Evolutionary conservation across 2,329 filamentous ascomycete species (phyloP), one percentile per base, ranked within the genome.

Genomic region (Clarireedia monteithiana): DNA sequence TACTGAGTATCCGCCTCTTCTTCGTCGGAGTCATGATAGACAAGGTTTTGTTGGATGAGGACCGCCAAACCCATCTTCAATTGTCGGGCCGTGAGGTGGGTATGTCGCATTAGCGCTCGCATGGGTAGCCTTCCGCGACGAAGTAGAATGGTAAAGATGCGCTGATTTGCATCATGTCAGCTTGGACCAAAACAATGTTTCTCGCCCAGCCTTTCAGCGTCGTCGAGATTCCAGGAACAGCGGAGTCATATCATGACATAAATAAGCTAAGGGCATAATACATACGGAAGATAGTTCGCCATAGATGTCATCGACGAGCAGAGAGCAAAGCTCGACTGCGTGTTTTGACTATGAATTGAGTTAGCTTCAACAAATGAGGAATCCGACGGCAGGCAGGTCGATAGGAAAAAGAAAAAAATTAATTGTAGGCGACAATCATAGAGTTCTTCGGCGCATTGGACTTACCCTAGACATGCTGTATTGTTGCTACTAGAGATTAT

Each of bases 201-300:
- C 24, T 24, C 55, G 55, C 60, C 46, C 56, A 50, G 46, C 38
- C 34, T 45, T 46, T 51, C 58, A 53, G 50, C 45, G 39, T 51
- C 39, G 54, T 50, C 55, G 56, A 53, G 53, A 48, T 6, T 34
- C 9, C 34, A 54, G 44, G 42, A 49, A 45, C 46, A 20, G 47
- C 14, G 14, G 9, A 48, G 36, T 42, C 36, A 46, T 42, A 23
- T 56, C 27, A 27, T 30, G 10, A 6, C 20, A 27, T 2, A 5
- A 12, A 48, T 34, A 26, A 36, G 34, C 27, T 30, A 14, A 44
- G 14, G 48, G 34, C 40, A 50, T 56, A 47, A 27, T 47, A 76
- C 86, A 67, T 87, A 96, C 92, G 70, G 90, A 89, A 60, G 91
- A 90, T 58, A 97, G 83, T 74, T 95, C 89, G 69, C 94, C 94